Base-by-base conservation (phyloP, 2,329 filamentous ascomycete genomes). In the Sclerotinia borealis region DNA sequence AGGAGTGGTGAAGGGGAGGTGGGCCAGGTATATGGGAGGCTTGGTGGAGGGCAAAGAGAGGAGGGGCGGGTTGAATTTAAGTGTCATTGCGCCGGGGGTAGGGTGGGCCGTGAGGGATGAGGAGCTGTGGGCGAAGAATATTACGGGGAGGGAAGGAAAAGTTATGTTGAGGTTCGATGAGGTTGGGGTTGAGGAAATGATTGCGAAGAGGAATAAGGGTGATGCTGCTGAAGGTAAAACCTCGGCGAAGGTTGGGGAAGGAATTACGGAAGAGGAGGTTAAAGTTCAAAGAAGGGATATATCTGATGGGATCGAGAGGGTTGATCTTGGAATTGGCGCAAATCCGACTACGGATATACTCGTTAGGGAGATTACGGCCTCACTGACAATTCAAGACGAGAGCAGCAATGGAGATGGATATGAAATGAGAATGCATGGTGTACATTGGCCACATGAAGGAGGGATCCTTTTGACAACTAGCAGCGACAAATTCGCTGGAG, bases 401-500 rank as follows among this genome's bases (percentile, higher is more conserved):
- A 82, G 84, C 63, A 84, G 84, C 68, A 81, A 84, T 65, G 89
- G 89, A 6, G 88, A 88, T 72, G 90, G 85, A 68, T 93, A 90
- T 86, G 88, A 93, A 69, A 86, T 96, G 77, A 82, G 85, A 59
- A 77, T 96, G 56, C 88, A 92, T 75, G 95, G 95, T 4, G 83
- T 96, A 4, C 93, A 98, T 77, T 96, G 92, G 81, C 87, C 89
- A 43, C 82, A 84, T n/a, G 85, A 89, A 66, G 95, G 95, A 1
- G 84, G 86, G 17, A 85, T 95, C 56, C 79, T 98, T 41, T 79
- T 98, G 73, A 91, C 89, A 1, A 97, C 93, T 0, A 93, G 92
- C 54, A 97, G 92, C 75, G 90, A 96, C 73, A 97, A 96, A 78
- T 95, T 95, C 72, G 86, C 89, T n/a, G 93, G 95, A 49, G 88